Conservation (phyloP, 371 early-diverging fungal genomes). For the Batkoa obscura region DNA sequence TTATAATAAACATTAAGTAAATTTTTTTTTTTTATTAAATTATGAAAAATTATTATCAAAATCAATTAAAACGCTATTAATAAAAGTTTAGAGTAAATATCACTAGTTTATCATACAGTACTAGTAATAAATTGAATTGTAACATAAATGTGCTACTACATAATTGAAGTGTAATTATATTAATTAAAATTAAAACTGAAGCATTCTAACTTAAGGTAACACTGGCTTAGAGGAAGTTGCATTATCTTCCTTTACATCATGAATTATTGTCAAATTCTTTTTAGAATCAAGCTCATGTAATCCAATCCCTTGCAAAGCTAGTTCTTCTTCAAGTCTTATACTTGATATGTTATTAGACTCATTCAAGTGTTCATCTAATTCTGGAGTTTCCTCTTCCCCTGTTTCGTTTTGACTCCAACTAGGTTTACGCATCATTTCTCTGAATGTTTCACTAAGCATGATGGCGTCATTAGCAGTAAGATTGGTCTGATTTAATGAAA, state of each 20-base stretch:
- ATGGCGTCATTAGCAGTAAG: slow-evolving; percentile 6
- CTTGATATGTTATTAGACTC: background rate
- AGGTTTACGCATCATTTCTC: slow-evolving; percentile 7
- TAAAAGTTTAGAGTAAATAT: too few species aligned
- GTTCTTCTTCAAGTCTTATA: slow-evolving; percentile 1
- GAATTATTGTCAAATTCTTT: slow-evolving; percentile 1
- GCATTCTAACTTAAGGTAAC: too few species aligned
- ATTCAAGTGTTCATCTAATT: background rate
- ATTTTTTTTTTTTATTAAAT: too few species aligned
- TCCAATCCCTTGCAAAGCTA: slow-evolving; percentile 2
- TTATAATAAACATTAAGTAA: too few species aligned
- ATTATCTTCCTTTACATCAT: background rate
- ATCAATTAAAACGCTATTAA: too few species aligned
- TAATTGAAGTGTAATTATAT: too few species aligned
- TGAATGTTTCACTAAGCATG: slow-evolving; percentile 6
- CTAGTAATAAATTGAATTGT: too few species aligned
- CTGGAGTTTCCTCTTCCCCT: background rate
- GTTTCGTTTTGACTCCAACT: slow-evolving; percentile 8
- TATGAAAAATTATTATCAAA: too few species aligned
- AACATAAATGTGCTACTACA: too few species aligned
- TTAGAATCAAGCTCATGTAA: background rate
- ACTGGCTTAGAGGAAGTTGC: too few species aligned
- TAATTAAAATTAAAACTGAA: too few species aligned
- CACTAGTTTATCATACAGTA: too few species aligned
- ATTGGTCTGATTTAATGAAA: background rate